phyloP scores from a whole-genome alignment of 108 stramenopile species.

The Cylindrotheca fusiformis region DNA sequence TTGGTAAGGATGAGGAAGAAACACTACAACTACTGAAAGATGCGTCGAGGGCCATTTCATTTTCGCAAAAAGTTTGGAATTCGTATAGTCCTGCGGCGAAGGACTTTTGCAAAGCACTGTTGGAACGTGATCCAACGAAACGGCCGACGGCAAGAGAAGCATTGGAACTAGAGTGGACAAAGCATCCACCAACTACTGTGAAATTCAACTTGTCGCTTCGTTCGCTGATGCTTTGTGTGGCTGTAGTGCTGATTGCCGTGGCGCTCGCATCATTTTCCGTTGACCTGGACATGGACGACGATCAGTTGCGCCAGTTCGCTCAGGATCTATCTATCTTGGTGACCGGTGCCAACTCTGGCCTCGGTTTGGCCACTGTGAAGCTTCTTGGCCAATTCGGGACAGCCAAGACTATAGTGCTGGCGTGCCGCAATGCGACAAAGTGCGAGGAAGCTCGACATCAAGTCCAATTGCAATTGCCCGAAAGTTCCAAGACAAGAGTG shows the following conservation, averaged over 20 bases:
- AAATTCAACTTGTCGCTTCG: neutral
- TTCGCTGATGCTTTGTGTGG: neutral
- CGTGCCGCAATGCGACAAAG: constrained; percentile 3
- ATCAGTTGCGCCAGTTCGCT: neutral
- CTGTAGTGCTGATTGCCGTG: neutral
- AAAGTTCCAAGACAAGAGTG: neutral
- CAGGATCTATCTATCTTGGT: constrained; percentile 6
- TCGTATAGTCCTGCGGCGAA: constrained; percentile 7
- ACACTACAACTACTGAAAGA: constrained; percentile 13
- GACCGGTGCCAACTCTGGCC: constrained; percentile 23
- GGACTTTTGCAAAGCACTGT: constrained; percentile 14
- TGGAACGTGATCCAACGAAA: constrained; percentile 15
- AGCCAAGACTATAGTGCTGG: constrained; percentile 6
- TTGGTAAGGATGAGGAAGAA: constrained; percentile 30
- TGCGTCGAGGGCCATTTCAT: neutral
- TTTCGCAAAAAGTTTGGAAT: constrained; percentile 17
- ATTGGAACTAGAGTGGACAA: constrained; percentile 9
- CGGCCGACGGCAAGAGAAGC: constrained; percentile 24
- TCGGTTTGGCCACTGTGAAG: constrained; percentile 15
- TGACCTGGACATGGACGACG: neutral
- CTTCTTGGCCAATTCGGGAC: neutral
- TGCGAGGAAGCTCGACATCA: constrained; percentile 5
- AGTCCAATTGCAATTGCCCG: neutral
- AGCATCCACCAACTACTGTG: neutral
- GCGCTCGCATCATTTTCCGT: neutral